These are phyloP conservation scores for Globisporangium barbulae DNA, from an alignment of 352 stramenopile species.

Conservation along the genomic window DNA sequence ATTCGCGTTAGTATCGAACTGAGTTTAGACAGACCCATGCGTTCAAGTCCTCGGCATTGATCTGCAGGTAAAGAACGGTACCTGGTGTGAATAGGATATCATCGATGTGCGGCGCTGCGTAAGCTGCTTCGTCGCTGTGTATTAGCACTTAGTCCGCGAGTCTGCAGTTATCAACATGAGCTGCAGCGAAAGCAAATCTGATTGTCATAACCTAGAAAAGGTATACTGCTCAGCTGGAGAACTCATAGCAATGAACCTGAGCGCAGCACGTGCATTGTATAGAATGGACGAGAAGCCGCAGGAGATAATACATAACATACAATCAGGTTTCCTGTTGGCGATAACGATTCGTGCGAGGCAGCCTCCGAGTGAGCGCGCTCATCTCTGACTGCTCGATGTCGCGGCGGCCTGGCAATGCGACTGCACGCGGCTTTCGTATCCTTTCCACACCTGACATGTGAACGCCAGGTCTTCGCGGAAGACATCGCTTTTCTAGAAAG, in stretches of 20 bases:
- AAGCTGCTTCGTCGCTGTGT: neutral
- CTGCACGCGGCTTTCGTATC: conserved; percentile 80
- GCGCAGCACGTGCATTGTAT: neutral
- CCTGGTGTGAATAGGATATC: neutral
- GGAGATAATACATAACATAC: neutral
- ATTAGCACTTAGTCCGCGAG: neutral
- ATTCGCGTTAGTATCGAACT: neutral
- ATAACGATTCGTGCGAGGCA: neutral
- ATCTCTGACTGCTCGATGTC: conserved; percentile 3
- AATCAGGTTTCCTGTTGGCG: neutral
- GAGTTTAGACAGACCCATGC: neutral
- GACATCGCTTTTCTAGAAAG: conserved; percentile 60
- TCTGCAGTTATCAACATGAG: neutral
- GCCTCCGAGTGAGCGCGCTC: neutral
- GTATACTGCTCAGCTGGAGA: neutral
- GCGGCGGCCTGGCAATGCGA: conserved; percentile 45
- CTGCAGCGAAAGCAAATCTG: neutral
- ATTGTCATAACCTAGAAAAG: neutral
- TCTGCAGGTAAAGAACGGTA: neutral
- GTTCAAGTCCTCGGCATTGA: neutral
- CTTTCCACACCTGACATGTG: conserved; percentile 81
- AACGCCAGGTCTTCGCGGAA: conserved; percentile 68
- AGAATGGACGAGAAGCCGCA: neutral
- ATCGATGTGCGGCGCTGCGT: neutral
- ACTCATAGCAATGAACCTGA: too few species aligned